These are phyloP conservation scores for Triangularia setosa DNA, from an alignment of 2,329 filamentous ascomycete species.

Conservation along the genomic window DNA sequence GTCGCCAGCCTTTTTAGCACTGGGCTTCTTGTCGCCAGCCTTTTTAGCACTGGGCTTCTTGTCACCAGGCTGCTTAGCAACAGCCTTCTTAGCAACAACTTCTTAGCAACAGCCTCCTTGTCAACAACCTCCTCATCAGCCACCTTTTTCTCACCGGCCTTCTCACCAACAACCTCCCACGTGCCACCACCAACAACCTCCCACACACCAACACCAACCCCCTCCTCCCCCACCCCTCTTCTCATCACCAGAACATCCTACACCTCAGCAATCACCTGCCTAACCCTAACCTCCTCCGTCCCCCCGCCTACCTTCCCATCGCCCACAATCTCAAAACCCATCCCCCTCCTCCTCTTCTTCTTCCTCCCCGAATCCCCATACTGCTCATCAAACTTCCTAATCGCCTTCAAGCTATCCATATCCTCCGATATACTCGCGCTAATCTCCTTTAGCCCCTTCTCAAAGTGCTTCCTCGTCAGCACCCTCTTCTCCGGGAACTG, in stretches of 20 bases:
- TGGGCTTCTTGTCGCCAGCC: background rate
- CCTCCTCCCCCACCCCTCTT: background rate
- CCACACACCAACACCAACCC: background rate
- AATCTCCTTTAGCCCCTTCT: slow-evolving; percentile 81
- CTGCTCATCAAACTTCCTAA: slow-evolving; percentile 92
- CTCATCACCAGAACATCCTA: background rate
- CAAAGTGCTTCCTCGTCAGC: slow-evolving; percentile 70
- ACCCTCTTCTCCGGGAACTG: slow-evolving; percentile 66
- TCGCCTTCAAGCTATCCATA: slow-evolving; percentile 79
- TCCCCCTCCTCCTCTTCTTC: slow-evolving; percentile 52
- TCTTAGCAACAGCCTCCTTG: background rate
- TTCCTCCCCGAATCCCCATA: slow-evolving; percentile 76
- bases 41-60: too few relatives aligned
- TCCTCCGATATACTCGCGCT: slow-evolving; percentile 90
- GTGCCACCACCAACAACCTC: too few relatives aligned
- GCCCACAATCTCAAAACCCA: slow-evolving; percentile 55
- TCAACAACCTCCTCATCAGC: background rate
- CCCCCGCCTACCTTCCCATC: slow-evolving; percentile 32
- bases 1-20: background rate
- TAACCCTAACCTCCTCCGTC: slow-evolving; percentile 39
- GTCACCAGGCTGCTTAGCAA: background rate
- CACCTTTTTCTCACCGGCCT: background rate
- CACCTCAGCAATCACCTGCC: slow-evolving; percentile 18
- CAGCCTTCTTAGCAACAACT: background rate
- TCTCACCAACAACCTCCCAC: background rate